Conservation (phyloP, 192 early-diverging fungal species). For the Entomortierella parvispora region DNA sequence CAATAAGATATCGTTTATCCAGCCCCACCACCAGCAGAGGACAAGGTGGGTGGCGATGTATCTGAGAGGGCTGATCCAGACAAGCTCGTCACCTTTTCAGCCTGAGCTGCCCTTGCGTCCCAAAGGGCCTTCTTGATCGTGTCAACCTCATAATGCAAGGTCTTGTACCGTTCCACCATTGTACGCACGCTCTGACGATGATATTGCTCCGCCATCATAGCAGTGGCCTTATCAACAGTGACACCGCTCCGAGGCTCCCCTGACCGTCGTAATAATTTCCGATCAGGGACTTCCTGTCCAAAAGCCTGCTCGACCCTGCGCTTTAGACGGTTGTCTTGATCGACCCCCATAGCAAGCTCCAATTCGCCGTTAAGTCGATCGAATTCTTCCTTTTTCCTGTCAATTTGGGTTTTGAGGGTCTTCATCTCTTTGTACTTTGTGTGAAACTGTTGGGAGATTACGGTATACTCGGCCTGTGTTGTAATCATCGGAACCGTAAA, state of each 20-base stretch:
- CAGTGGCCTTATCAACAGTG: slow-evolving; percentile 16
- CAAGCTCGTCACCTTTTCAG: slow-evolving; percentile 3
- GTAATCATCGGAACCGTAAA: slow-evolving; percentile 36
- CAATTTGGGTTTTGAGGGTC: slow-evolving; percentile 16
- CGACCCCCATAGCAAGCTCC: slow-evolving; percentile 33
- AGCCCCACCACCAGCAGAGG: slow-evolving; percentile 12
- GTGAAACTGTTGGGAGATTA: slow-evolving; percentile 27
- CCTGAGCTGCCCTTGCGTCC: slow-evolving; percentile 27
- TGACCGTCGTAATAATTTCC: slow-evolving; percentile 34
- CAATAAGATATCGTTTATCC: too few relatives aligned
- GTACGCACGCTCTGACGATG: slow-evolving; percentile 22
- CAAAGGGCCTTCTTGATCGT: slow-evolving; percentile 36
- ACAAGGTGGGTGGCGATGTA: too few relatives aligned
- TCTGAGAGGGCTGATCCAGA: neutral
- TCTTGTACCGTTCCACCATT: slow-evolving; percentile 44
- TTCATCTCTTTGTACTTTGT: slow-evolving; percentile 41
- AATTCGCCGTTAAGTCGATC: slow-evolving; percentile 32
- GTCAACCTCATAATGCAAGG: slow-evolving; percentile 29
- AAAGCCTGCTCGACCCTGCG: slow-evolving; percentile 46
- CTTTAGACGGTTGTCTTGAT: slow-evolving; percentile 32
- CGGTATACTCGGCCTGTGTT: slow-evolving; percentile 39
- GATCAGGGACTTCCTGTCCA: slow-evolving; percentile 39
- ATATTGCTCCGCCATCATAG: slow-evolving; percentile 22
- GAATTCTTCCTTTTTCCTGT: slow-evolving; percentile 35
- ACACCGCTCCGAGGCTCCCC: slow-evolving; percentile 33